Percentiles rank a stretch among this genome's conserved stretches.
These are phyloP conservation scores for Fusarium sp. DNA, from an alignment of 2,329 filamentous ascomycete species.

Conservation along the genomic window DNA sequence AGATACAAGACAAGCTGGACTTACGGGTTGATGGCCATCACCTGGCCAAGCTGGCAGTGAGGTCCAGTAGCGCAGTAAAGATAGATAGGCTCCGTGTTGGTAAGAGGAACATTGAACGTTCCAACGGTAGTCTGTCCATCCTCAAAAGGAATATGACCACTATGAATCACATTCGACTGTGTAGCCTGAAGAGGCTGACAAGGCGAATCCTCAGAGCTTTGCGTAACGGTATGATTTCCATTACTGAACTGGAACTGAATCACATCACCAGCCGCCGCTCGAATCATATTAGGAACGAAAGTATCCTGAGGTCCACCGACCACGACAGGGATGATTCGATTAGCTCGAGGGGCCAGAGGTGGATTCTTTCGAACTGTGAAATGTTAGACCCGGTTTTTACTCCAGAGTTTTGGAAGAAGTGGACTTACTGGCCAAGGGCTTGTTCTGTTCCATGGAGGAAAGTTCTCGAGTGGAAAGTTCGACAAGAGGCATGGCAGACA, in stretches of 20 bases:
- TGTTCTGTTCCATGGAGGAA: neutral
- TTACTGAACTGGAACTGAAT: slow-evolving; percentile 58
- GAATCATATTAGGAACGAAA: slow-evolving; percentile 53
- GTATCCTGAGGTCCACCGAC: slow-evolving; percentile 53
- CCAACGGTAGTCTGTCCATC: slow-evolving; percentile 53
- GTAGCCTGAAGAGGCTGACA: slow-evolving; percentile 54
- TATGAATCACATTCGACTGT: slow-evolving; percentile 51
- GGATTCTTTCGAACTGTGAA: slow-evolving; percentile 43
- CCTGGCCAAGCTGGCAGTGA: slow-evolving; percentile 63
- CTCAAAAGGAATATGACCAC: slow-evolving; percentile 55
- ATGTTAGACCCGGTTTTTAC: neutral
- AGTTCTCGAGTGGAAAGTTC: slow-evolving; percentile 20
- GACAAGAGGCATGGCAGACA: slow-evolving; percentile 19
- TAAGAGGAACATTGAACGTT: slow-evolving; percentile 60
- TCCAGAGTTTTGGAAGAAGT: neutral
- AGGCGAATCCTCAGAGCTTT: slow-evolving; percentile 50
- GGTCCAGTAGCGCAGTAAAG: slow-evolving; percentile 61
- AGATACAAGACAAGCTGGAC: neutral
- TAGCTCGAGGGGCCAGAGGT: slow-evolving; percentile 25
- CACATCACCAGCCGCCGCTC: slow-evolving; percentile 52
- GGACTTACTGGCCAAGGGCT: slow-evolving; percentile 18
- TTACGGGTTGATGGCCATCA: slow-evolving; percentile 62
- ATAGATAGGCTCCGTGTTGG: slow-evolving; percentile 59
- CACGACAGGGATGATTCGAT: slow-evolving; percentile 49
- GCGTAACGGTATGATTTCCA: slow-evolving; percentile 58